Evolutionary conservation across 75 land plant species (phyloP).

Genomic region (Selaginella moellendorffii): DNA sequence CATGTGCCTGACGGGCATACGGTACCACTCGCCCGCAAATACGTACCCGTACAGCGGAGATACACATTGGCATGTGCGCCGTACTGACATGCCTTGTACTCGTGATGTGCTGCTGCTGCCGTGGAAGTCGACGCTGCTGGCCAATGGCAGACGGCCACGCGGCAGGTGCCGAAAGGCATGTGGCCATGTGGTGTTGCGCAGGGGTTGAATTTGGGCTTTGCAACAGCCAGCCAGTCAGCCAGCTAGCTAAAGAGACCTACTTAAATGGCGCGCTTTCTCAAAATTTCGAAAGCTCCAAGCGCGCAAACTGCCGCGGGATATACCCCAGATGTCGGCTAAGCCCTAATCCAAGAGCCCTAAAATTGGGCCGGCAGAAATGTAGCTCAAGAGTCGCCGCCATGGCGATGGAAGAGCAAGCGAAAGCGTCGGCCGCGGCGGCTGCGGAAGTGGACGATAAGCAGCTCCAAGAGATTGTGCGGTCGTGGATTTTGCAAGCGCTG

Average conservation of each 20-base stretch:
- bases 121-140: neutral
- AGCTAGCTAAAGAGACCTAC: too few relatives aligned
- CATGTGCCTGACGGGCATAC: neutral
- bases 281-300: too few relatives aligned
- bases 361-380: neutral
- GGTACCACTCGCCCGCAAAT: neutral
- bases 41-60: neutral
- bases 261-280: too few relatives aligned
- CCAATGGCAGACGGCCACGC: neutral
- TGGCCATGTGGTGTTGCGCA: neutral
- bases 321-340: neutral
- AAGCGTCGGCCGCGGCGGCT: neutral
- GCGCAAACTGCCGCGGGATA: too few relatives aligned
- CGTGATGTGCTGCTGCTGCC: too few relatives aligned
- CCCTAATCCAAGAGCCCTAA: neutral
- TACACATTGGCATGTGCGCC: constrained; percentile 1
- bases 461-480: neutral
- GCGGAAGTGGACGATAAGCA: neutral
- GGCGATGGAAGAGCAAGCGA: neutral
- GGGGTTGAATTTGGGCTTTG: neutral
- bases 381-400: neutral
- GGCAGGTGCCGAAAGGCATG: neutral
- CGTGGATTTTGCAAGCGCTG: neutral
- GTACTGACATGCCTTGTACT: neutral
- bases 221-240: neutral